Conservation (phyloP, 768 basidiomycete genomes). For the Lactarius tabidus region DNA sequence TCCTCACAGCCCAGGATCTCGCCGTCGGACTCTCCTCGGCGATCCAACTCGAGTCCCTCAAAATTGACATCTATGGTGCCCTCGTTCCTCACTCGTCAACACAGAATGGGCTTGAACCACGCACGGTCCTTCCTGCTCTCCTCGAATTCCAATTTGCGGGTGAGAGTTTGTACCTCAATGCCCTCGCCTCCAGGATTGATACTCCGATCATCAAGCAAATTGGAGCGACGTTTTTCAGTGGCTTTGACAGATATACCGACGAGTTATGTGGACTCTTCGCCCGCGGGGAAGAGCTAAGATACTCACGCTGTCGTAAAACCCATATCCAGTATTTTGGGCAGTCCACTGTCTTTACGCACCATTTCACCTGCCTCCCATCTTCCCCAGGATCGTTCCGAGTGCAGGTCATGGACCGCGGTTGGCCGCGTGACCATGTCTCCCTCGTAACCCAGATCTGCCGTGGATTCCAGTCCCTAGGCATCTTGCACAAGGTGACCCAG, state of each 20-base stretch:
- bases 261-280: neutral
- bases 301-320: neutral
- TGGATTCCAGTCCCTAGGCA: too few relatives aligned
- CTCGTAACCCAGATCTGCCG: neutral
- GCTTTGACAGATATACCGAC: neutral
- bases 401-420: neutral
- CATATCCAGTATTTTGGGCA: neutral
- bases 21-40: too few relatives aligned
- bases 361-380: too few relatives aligned
- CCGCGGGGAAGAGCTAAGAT: too few relatives aligned
- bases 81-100: too few relatives aligned
- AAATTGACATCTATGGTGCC: too few relatives aligned
- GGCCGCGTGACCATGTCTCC: too few relatives aligned
- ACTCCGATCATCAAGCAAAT: neutral
- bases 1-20: too few relatives aligned
- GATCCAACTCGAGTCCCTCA: too few relatives aligned
- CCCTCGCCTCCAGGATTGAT: neutral
- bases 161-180: neutral
- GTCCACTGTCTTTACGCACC: neutral
- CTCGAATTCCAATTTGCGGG: too few relatives aligned
- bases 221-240: neutral
- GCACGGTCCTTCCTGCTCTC: too few relatives aligned
- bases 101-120: too few relatives aligned
- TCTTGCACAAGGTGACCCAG: neutral
- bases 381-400: neutral